Evolutionary conservation across 2,329 filamentous ascomycete species (phyloP), one percentile per base, ranked within the genome.

Genomic region (Septoria petroselini): DNA sequence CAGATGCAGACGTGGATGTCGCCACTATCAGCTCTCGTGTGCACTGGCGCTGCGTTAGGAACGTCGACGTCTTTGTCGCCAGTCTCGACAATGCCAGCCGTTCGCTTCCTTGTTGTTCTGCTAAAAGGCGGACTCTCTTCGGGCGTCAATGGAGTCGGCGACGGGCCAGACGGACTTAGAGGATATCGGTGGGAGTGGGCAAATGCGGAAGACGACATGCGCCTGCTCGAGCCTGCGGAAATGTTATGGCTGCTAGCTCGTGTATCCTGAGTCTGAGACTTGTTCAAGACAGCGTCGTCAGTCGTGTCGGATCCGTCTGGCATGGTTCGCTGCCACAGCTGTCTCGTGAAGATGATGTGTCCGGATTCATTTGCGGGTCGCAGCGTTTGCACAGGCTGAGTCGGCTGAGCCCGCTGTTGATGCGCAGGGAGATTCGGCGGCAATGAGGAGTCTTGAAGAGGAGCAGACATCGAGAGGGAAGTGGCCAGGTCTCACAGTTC

Each of bases 1-100:
- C 83, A 86, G 60, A 86, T 76, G 69, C 83, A 86, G 55, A 85
- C 79, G 58, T 82, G 76, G 21, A 70, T 66, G 41, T 76, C 73
- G 50, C 65, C 70, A 12, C 69, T 68, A 15, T 54, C 63, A 23
- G 58, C 59, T 38, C 60, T 58, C 12, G 57, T 61, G 34, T 68
- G 64, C 15, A 58, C 51, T 39, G 66, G 63, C 31, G 58, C 57
- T 14, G 44, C 50, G 38, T 58, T 53, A 21, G 50, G 50, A 39
- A 50, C 53, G 37, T 63, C 60, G 21, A 61, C 37, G 18, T 57
- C 56, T 55, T 64, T 60, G 55, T 66, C 64, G 38, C 67, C 61
- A 23, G 57, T 50, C 46, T 67, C 65, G 37, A 65, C 57, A 54
- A 60, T 53, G 47, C 59, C 58, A 29, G 61, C 62, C 29, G 53